A percentile compares a stretch with the other conserved stretches of the same genome.
Conservation (phyloP, 305 asterid genomes). For the Fraxinus nigra region DNA sequence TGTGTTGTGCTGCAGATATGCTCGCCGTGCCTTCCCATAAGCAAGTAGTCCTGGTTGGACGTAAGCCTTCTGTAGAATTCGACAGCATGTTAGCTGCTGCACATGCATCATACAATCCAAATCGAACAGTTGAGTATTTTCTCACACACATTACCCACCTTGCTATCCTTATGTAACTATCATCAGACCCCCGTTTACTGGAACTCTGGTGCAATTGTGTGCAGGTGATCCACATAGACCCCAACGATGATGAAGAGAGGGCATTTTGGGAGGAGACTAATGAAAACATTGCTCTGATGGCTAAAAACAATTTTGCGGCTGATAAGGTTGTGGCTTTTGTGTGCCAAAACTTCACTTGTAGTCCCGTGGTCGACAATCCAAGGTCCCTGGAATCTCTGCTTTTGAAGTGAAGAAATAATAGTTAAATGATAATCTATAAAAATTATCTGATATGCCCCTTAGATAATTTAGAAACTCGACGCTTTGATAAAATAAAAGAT, state of each 20-base stretch:
- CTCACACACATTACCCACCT: neutral
- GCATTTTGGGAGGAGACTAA: constrained; percentile 69
- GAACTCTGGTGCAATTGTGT: neutral
- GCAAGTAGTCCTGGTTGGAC: constrained; percentile 72
- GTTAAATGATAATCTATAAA: neutral
- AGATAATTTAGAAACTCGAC: too few relatives aligned
- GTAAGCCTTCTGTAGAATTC: constrained; percentile 34
- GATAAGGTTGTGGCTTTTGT: constrained; percentile 64
- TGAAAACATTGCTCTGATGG: constrained; percentile 64
- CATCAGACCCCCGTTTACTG: neutral
- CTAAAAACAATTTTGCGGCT: constrained; percentile 35
- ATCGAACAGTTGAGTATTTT: constrained; percentile 49
- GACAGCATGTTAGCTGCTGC: constrained; percentile 69
- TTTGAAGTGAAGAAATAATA: constrained; percentile 23
- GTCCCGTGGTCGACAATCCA: constrained; percentile 55
- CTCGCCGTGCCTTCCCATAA: constrained; percentile 54
- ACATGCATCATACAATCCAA: constrained; percentile 63
- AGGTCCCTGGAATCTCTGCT: constrained; percentile 45
- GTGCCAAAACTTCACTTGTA: constrained; percentile 81
- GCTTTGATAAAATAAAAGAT: neutral
- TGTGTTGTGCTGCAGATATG: constrained; percentile 94
- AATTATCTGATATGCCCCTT: neutral
- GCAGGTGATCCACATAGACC: constrained; percentile 88
- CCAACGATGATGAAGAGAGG: constrained; percentile 53
- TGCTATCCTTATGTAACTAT: neutral